These are phyloP conservation scores for Penicillium pulvis DNA, from an alignment of 495 filamentous ascomycete genomes.

Conservation along the genomic window DNA sequence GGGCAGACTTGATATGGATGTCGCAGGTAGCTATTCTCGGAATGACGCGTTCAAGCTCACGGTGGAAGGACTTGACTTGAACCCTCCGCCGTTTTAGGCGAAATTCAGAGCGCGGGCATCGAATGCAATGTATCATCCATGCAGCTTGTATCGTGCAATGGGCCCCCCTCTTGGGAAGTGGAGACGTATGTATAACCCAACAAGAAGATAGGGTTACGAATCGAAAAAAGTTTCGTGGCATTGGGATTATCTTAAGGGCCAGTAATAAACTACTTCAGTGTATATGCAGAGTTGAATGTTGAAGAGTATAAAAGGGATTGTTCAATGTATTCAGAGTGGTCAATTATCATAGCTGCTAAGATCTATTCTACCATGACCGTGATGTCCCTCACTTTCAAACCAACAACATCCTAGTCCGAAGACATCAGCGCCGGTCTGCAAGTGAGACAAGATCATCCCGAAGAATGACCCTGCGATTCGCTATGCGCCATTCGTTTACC, in stretches of 20 bases:
- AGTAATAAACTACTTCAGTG: too few species aligned
- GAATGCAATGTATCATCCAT: neutral
- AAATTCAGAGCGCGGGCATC: neutral
- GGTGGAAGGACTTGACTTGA: conserved; percentile 74
- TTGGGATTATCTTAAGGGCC: too few species aligned
- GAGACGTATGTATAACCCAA: too few species aligned
- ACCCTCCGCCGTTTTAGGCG: conserved; percentile 53
- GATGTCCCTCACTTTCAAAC: conserved; percentile 59
- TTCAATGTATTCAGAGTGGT: neutral
- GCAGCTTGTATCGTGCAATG: too few species aligned
- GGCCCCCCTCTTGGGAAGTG: too few species aligned
- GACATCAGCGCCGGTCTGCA: conserved; percentile 54
- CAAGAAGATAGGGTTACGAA: too few species aligned
- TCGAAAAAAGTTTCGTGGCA: too few species aligned
- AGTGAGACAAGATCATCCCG: conserved; percentile 43
- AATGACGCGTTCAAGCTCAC: conserved; percentile 80
- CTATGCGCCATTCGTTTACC: conserved; percentile 56
- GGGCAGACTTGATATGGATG: conserved; percentile 65
- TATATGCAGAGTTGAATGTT: too few species aligned
- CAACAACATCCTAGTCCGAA: conserved; percentile 36
- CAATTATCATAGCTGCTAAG: neutral
- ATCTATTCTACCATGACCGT: neutral
- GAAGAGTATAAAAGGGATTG: too few species aligned
- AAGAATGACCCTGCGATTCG: conserved; percentile 26
- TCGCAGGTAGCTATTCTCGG: conserved; percentile 78